Evolutionary conservation across 352 stramenopile genomes (phyloP).

Genomic region (Albugo candida): DNA sequence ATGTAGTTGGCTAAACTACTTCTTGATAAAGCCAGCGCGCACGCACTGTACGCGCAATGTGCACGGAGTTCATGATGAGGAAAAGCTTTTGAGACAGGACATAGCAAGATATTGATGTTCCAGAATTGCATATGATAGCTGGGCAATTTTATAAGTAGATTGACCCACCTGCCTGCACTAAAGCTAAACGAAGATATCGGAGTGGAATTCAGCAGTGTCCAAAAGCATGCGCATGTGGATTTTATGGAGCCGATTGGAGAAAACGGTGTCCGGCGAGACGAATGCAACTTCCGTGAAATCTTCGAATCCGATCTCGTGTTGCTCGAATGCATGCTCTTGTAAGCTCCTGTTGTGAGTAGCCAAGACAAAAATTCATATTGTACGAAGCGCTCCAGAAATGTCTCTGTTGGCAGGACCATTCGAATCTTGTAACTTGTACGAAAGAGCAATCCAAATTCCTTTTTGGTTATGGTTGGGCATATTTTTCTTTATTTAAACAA

Average conservation of each 20-base stretch:
- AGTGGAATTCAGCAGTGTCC: slow-evolving; percentile 85
- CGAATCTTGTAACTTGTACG: slow-evolving; percentile 93
- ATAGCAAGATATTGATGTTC: slow-evolving; percentile 81
- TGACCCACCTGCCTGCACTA: slow-evolving; percentile 29
- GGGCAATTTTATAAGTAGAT: slow-evolving; percentile 80
- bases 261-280: slow-evolving; percentile 74
- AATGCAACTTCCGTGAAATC: slow-evolving; percentile 96
- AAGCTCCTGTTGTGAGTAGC: slow-evolving; percentile 79
- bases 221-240: slow-evolving; percentile 86
- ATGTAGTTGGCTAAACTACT: slow-evolving; percentile 80
- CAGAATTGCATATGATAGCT: slow-evolving; percentile 97
- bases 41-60: slow-evolving; percentile 85
- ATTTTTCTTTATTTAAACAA: slow-evolving; percentile 94
- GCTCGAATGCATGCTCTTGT: slow-evolving; percentile 90
- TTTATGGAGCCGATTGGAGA: slow-evolving; percentile 86
- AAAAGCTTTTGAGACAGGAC: slow-evolving; percentile 80
- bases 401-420: slow-evolving; percentile 92
- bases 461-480: slow-evolving; percentile 93
- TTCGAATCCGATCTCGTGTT: slow-evolving; percentile 86
- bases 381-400: slow-evolving; percentile 95
- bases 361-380: slow-evolving; percentile 91
- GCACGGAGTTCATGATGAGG: slow-evolving; percentile 92
- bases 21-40: slow-evolving; percentile 47
- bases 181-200: slow-evolving; percentile 84
- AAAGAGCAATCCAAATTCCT: slow-evolving; percentile 90